phyloP scores from a whole-genome alignment of 495 filamentous ascomycete genomes.

The Xylaria acuta region DNA sequence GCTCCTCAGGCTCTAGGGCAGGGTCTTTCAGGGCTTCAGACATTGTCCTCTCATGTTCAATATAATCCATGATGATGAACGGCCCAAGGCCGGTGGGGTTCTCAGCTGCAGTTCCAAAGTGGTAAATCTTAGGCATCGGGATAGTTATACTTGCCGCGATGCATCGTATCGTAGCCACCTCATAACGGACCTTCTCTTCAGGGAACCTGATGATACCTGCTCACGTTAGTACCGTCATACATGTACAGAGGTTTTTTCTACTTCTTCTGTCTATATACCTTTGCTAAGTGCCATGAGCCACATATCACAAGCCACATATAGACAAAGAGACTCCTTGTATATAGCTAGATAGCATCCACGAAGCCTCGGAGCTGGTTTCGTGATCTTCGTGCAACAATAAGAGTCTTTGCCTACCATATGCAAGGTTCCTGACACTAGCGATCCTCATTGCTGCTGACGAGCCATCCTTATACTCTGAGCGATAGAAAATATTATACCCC shows the following conservation, averaged over 20 bases:
- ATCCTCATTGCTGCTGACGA: conserved; percentile 32
- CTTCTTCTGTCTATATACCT: conserved; percentile 9
- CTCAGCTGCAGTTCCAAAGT: conserved; percentile 40
- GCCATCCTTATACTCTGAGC: conserved; percentile 37
- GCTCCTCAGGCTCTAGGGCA: no score
- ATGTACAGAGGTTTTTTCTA: not conserved
- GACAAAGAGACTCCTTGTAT: no score
- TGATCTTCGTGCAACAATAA: no score
- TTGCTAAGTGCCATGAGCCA: no score
- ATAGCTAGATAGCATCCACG: no score
- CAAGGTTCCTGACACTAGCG: no score
- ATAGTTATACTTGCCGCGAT: conserved; percentile 48
- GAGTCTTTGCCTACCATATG: no score
- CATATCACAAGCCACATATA: no score
- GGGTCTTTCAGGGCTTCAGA: no score
- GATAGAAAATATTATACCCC: conserved; percentile 41
- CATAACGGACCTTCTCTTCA: conserved; percentile 48
- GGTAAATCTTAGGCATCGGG: conserved; percentile 47
- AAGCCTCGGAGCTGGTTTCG: no score
- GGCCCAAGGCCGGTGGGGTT: conserved; percentile 41
- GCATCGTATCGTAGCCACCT: conserved; percentile 53
- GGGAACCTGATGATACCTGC: conserved; percentile 34
- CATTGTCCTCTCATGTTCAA: no score
- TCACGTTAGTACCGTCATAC: not conserved
- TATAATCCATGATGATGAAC: no score